phyloP scores from a whole-genome alignment of 176 grass and related monocot genomes.

The Elymus sibiricus region DNA sequence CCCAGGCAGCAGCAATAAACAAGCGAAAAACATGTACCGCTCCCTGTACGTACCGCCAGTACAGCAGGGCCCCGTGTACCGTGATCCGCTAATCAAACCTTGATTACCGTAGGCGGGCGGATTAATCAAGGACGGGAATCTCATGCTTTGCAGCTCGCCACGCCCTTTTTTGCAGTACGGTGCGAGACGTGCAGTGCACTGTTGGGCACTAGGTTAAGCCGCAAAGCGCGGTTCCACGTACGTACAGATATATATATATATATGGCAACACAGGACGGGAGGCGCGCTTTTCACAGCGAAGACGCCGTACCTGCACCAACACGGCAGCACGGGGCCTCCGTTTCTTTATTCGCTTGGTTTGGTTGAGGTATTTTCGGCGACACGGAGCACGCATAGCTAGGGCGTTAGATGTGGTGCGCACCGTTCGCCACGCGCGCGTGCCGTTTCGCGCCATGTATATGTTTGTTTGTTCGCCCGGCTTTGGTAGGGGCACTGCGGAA shows the following conservation, averaged over 20 bases:
- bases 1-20: not conserved
- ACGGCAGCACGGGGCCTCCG: not conserved
- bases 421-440: not conserved
- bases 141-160: conserved; percentile 4
- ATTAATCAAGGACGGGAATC: conserved; percentile 5
- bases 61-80: not conserved
- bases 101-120: not conserved
- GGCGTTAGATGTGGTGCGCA: not conserved
- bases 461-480: not conserved
- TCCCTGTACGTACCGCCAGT: not conserved
- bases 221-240: conserved; percentile 12
- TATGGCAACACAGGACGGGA: not conserved
- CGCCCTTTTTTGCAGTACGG: not conserved
- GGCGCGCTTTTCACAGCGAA: not conserved
- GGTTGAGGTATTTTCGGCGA: not conserved
- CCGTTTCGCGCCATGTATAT: not conserved
- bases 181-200: not conserved
- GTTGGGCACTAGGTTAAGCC: not conserved
- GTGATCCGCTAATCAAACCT: not conserved
- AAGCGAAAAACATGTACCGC: not conserved
- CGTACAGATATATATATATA: not conserved
- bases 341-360: not conserved
- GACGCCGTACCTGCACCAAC: conserved; percentile 2
- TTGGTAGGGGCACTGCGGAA: no score
- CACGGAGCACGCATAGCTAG: not conserved